These are phyloP conservation scores for Tetrapisispora arboricola DNA, from an alignment of 805 yeast genomes.

Conservation along the genomic window DNA sequence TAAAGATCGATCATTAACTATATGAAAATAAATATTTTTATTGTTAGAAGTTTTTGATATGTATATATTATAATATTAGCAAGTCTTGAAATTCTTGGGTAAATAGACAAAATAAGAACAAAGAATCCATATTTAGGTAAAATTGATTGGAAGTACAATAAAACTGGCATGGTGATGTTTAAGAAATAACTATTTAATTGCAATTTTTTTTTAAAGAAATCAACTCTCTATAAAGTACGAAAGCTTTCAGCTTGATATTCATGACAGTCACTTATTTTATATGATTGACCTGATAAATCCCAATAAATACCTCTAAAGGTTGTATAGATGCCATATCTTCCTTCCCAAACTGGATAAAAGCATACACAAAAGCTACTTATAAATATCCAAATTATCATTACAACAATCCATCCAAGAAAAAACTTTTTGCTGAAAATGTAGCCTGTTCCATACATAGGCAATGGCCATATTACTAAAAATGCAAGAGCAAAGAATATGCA, in stretches of 20 bases:
- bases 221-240: conserved; percentile 60
- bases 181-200: too few relatives aligned
- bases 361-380: conserved; percentile 52
- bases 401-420: conserved; percentile 85
- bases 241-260: conserved; percentile 57
- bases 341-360: conserved; percentile 64
- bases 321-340: conserved; percentile 53
- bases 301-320: conserved; percentile 73
- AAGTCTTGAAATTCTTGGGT: too few relatives aligned
- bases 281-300: conserved; percentile 70
- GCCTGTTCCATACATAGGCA: conserved; percentile 83
- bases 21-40: too few relatives aligned
- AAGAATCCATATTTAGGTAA: too few relatives aligned
- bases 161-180: too few relatives aligned
- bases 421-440: conserved; percentile 66
- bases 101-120: too few relatives aligned
- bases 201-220: too few relatives aligned
- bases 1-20: conserved; percentile 35
- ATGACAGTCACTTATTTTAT: conserved; percentile 73
- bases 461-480: conserved; percentile 74
- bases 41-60: too few relatives aligned
- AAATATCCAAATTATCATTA: conserved; percentile 75
- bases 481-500: conserved; percentile 54
- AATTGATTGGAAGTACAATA: too few relatives aligned
- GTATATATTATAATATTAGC: too few relatives aligned